Percentiles rank a stretch among this genome's conserved stretches.
These are phyloP conservation scores for Tuber melanosporum DNA, from an alignment of 495 filamentous ascomycete species.

Conservation along the genomic window DNA sequence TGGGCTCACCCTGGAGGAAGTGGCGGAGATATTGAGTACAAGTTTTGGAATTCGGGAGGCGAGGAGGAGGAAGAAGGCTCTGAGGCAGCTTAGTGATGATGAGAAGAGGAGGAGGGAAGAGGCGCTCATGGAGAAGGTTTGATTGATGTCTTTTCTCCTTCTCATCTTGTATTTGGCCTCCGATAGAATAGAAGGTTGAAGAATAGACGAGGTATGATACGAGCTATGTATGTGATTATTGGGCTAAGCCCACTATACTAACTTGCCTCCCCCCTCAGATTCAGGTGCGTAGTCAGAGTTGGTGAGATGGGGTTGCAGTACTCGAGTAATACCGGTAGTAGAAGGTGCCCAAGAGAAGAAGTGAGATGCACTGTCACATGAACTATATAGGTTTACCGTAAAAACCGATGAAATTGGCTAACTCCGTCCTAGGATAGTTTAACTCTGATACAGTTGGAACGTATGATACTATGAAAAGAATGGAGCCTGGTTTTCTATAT, in stretches of 20 bases:
- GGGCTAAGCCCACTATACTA: neutral
- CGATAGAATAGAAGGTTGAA: neutral
- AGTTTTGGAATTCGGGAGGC: slow-evolving; percentile 28
- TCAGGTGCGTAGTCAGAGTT: no score
- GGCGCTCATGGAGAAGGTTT: slow-evolving; percentile 27
- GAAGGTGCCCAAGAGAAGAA: no score
- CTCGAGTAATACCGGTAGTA: no score
- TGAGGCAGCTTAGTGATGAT: slow-evolving; percentile 19
- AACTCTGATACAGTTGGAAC: no score
- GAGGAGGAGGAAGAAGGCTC: slow-evolving; percentile 16
- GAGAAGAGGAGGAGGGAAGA: slow-evolving; percentile 25
- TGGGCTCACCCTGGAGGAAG: slow-evolving; percentile 73
- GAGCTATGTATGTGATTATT: neutral
- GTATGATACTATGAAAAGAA: no score
- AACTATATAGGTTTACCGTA: neutral
- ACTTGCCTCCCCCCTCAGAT: no score
- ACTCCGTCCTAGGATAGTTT: no score
- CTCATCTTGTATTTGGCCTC: neutral
- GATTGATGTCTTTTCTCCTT: neutral
- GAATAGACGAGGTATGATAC: neutral
- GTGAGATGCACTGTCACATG: no score
- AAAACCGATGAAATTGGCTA: no score
- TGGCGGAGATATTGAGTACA: slow-evolving; percentile 58
- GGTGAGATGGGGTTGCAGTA: no score
- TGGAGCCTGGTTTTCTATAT: no score